Evolutionary conservation across 2,329 filamentous ascomycete species (phyloP).

Genomic region (Westerdykella aurantiaca): DNA sequence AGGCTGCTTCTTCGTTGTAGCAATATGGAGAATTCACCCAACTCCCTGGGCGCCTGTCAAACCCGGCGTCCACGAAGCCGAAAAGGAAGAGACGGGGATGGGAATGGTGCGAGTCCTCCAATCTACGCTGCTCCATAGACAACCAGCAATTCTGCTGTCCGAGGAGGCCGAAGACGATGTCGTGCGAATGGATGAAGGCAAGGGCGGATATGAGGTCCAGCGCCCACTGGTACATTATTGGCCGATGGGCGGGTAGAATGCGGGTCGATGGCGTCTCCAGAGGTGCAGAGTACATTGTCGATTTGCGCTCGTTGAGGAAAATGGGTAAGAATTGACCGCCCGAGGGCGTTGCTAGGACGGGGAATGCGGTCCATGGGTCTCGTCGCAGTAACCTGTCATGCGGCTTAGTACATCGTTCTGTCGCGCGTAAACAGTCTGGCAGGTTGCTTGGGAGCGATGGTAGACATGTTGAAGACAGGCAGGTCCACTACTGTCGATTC

Average conservation of each 20-base stretch:
- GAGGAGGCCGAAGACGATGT: conserved; percentile 3
- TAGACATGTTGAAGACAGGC: no score
- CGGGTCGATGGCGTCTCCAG: conserved; percentile 1
- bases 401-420: no score
- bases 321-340: neutral
- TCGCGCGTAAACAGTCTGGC: no score
- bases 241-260: neutral
- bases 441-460: no score
- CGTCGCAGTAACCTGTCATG: conserved; percentile 2
- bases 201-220: conserved; percentile 1
- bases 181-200: conserved; percentile 1
- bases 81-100: conserved; percentile 1
- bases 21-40: no score
- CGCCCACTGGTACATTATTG: conserved; percentile 4
- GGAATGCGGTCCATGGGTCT: conserved; percentile 3
- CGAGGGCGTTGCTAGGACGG: conserved; percentile 2
- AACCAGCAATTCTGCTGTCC: conserved; percentile 1
- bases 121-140: neutral
- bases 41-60: conserved; percentile 1
- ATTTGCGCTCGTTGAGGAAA: conserved; percentile 1
- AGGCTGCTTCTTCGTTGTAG: neutral
- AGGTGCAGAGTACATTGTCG: conserved; percentile 3
- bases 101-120: neutral
- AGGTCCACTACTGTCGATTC: no score
- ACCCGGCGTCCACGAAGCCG: conserved; percentile 3